Evolutionary conservation across 371 early-diverging fungal genomes (phyloP), one percentile per base, ranked within the genome.

Genomic region (Chytridiales sp.): DNA sequence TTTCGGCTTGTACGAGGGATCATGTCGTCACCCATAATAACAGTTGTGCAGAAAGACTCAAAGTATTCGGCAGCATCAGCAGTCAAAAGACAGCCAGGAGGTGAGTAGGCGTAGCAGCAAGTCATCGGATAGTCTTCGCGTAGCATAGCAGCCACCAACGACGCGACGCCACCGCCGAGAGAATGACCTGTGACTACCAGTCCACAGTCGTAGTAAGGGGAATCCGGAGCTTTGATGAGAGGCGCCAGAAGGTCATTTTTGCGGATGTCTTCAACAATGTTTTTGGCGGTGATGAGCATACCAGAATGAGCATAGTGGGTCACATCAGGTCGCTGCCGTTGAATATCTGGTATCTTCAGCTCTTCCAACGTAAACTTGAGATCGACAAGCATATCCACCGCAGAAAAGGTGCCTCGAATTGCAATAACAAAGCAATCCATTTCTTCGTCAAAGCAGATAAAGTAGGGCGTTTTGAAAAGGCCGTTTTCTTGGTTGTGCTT

Each of bases 171-270:
- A 11, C 61, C 73, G 29, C 73, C 73, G 5, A 72, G 56, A 3
- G 73, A 72, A 56, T 72, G 73, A 2, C 73, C 73, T 24, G 69
- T 69, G 6, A 73, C 74, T 0, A 73, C 70, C 11, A 73, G 39
- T 22, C 62, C 35, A 34, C 67, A 73, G 13, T 61, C 63, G 27
- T 49, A 48, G 46, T 42, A 69, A 29, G 41, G 42, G 0, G 55
- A 47, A 0, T 29, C 21, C 15, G 22, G 26, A 44, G 63, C 63
- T 32, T 48, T 44, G 27, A 69, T 27, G 22, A 59, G 32, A 17
- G 52, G 61, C 27, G 24, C 56, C 43, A 73, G 47, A 48, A 62
- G 24, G 19, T 63, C 21, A 8, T 65, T 46, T 17, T 43, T 39
- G n/a, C 50, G 21, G 26, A 72, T 56, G 26, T 72, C 71, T 30